phyloP scores from a whole-genome alignment of 2,329 filamentous ascomycete species.

The Cercospora berteroae region DNA sequence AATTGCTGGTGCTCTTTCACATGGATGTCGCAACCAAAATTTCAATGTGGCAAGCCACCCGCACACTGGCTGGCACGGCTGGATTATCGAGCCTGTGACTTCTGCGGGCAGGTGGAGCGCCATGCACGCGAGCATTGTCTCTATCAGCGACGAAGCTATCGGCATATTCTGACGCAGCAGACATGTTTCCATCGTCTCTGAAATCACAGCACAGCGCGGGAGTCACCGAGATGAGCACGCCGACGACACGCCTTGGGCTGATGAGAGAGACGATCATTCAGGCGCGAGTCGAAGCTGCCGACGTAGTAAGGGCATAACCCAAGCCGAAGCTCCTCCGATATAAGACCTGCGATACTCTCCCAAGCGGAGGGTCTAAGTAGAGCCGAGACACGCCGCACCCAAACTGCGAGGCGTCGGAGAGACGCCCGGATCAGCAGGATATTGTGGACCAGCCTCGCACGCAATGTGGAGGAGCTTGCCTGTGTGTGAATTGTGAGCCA shows the following conservation, averaged over 20 bases:
- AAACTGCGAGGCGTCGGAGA: background rate
- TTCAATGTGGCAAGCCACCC: background rate
- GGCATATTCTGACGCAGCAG: background rate
- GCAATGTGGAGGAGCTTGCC: background rate
- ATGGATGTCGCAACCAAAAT: background rate
- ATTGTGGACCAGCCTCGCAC: background rate
- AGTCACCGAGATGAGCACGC: background rate
- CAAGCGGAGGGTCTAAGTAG: background rate
- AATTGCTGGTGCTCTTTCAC: background rate
- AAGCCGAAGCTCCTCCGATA: background rate
- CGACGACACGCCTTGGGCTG: background rate
- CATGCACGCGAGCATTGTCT: background rate
- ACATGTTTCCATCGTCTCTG: background rate
- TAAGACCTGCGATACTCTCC: background rate
- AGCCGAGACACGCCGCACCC: constrained; percentile 2
- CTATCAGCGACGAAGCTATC: background rate
- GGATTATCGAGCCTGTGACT: background rate
- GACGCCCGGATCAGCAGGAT: background rate
- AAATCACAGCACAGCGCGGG: background rate
- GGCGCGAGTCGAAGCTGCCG: background rate
- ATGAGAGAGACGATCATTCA: background rate
- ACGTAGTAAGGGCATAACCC: background rate
- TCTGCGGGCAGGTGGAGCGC: background rate
- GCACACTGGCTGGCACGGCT: background rate
- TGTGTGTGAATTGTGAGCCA: background rate